These are phyloP conservation scores for Triangularia verruculosa DNA, from an alignment of 2,329 filamentous ascomycete genomes.

Conservation along the genomic window DNA sequence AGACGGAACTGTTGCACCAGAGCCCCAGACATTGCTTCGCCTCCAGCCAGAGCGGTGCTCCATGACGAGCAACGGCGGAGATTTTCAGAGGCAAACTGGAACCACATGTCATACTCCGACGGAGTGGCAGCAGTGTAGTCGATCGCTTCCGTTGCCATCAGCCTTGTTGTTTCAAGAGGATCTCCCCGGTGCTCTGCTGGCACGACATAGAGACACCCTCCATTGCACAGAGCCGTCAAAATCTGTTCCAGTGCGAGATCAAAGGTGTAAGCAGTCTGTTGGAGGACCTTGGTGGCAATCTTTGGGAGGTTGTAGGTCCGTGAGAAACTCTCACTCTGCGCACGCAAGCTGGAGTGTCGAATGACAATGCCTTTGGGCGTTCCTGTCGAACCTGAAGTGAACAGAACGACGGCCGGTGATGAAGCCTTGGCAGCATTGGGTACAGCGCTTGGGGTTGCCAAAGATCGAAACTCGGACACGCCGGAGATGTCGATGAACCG, in stretches of 20 bases:
- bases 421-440: background rate
- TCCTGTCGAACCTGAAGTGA: conserved; percentile 72
- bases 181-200: conserved; percentile 32
- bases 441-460: background rate
- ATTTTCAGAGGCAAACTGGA: conserved; percentile 17
- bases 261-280: conserved; percentile 37
- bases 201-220: conserved; percentile 34
- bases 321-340: conserved; percentile 21
- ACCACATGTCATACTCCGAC: conserved; percentile 33
- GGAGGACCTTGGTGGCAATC: conserved; percentile 31
- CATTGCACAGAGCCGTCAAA: conserved; percentile 31
- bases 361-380: conserved; percentile 66
- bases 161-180: conserved; percentile 29
- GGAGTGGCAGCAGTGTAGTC: conserved; percentile 36
- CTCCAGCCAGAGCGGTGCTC: conserved; percentile 33
- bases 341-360: conserved; percentile 14
- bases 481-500: conserved; percentile 28
- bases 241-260: conserved; percentile 35
- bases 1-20: background rate
- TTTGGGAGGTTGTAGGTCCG: conserved; percentile 9
- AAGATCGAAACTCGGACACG: background rate
- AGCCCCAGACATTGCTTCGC: conserved; percentile 29
- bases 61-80: conserved; percentile 28
- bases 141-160: conserved; percentile 33
- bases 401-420: conserved; percentile 54